phyloP scores from a whole-genome alignment of 1,284 basidiomycete species.

The Boletellus sp. region DNA sequence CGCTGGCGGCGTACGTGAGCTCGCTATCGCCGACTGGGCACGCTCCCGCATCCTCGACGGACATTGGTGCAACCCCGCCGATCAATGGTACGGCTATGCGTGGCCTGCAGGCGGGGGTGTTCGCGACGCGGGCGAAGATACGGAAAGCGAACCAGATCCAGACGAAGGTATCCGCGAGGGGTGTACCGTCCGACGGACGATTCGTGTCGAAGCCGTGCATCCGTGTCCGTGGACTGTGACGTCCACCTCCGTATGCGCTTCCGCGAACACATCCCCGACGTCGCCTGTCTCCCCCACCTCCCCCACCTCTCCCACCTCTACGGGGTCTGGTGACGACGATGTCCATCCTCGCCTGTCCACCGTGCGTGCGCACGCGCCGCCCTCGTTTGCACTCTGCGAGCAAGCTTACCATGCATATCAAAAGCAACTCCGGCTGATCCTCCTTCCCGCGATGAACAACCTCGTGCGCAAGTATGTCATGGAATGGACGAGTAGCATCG shows the following conservation, averaged over 20 bases:
- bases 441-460: conserved; percentile 64
- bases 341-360: conserved; percentile 49
- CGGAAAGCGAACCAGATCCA: conserved; percentile 27
- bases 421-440: conserved; percentile 52
- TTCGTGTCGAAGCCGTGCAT: conserved; percentile 51
- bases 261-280: conserved; percentile 14
- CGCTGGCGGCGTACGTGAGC: conserved; percentile 52
- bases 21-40: conserved; percentile 72
- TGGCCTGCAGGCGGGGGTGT: conserved; percentile 37
- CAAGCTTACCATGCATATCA: conserved; percentile 54
- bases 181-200: conserved; percentile 29
- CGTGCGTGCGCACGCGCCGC: conserved; percentile 46
- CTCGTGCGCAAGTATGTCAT: conserved; percentile 61
- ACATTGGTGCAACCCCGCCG: conserved; percentile 68
- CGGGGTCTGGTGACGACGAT: conserved; percentile 23
- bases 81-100: conserved; percentile 53
- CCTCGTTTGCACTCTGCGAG: conserved; percentile 55
- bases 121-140: conserved; percentile 31
- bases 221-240: conserved; percentile 61
- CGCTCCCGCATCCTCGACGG: conserved; percentile 67
- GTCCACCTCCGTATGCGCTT: conserved; percentile 12
- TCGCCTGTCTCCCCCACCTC: conserved; percentile 15
- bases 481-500: conserved; percentile 40
- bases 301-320: conserved; percentile 13
- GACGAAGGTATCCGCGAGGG: conserved; percentile 23